Evolutionary conservation across 2,329 filamentous ascomycete species (phyloP), one percentile per base, ranked within the genome.

Genomic region (Aspergillus sergii): DNA sequence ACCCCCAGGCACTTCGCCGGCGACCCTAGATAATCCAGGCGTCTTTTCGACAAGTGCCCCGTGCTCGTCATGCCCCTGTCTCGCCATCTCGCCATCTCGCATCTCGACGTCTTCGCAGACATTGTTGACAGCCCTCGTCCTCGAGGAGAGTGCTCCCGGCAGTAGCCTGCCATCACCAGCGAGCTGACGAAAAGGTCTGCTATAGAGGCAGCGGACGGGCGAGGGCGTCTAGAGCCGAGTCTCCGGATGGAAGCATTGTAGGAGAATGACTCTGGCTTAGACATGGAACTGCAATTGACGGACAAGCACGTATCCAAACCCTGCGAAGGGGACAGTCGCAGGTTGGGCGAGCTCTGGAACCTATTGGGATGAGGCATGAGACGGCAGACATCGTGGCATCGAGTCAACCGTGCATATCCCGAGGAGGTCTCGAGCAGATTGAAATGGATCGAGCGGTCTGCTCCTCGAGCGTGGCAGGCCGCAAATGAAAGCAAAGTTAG

Each of bases 321-420:
- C 78, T 80, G 75, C 76, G 80, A 81, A 66, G 81, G 79, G 77
- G 79, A 76, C 74, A 80, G 74, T 75, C 80, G 79, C 78, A 79
- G 79, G 76, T 78, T 76, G 69, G 77, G 74, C 72, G 79, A 81
- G 82, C 82, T 81, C 75, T 83, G 80, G 78, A 83, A 81, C 79
- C 80, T 80, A 79, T 82, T 82, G 80, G 84, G 76, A 80, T 83
- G 80, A 85, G 85, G 87, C 88, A 90, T 89, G 86, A 85, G 85
- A 84, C 74, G 80, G 76, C 80, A 81, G 79, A 83, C 87, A 89
- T 89, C 71, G 81, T 88, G 85, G 79, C 78, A 79, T 77, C 68
- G 65, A 70, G 64, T 74, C 68, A 76, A 67, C 72, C 70, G 67
- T 72, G 71, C 73, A 76, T 76, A 64, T 75, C 73, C 69, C 65